These are phyloP conservation scores for Globisporangium uncinulatum DNA, from an alignment of 352 stramenopile genomes.

Conservation along the genomic window DNA sequence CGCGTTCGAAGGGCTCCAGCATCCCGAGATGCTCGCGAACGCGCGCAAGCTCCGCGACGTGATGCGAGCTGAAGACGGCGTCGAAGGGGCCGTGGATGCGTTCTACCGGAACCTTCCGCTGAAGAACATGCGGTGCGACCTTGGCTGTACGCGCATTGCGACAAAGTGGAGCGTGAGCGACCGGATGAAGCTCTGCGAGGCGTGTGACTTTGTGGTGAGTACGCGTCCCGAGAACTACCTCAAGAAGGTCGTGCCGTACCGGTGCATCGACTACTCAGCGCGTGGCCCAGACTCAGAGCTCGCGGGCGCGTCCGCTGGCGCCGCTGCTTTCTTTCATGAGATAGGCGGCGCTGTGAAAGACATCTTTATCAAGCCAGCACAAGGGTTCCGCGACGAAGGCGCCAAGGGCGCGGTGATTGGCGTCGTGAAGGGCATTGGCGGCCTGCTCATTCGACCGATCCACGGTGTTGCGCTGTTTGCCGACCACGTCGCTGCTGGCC, in stretches of 20 bases:
- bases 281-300: slow-evolving; percentile 50
- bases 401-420: slow-evolving; percentile 43
- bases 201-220: slow-evolving; percentile 44
- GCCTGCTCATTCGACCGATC: slow-evolving; percentile 34
- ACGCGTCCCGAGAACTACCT: slow-evolving; percentile 30
- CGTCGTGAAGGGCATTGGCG: slow-evolving; percentile 32
- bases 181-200: slow-evolving; percentile 42
- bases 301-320: slow-evolving; percentile 33
- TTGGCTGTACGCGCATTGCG: slow-evolving; percentile 31
- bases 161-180: slow-evolving; percentile 50
- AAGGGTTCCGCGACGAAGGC: slow-evolving; percentile 41
- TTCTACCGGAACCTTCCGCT: slow-evolving; percentile 84
- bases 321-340: slow-evolving; percentile 43
- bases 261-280: slow-evolving; percentile 45
- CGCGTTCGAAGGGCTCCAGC: slow-evolving; percentile 67
- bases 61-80: slow-evolving; percentile 81
- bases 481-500: slow-evolving; percentile 37
- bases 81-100: slow-evolving; percentile 62
- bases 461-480: slow-evolving; percentile 42
- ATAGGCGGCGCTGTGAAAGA: slow-evolving; percentile 43
- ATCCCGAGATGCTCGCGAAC: slow-evolving; percentile 34
- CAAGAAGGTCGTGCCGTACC: not conserved
- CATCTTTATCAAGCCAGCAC: slow-evolving; percentile 35
- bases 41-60: slow-evolving; percentile 27
- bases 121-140: slow-evolving; percentile 81